Evolutionary conservation across 306 rosid species (phyloP).

Genomic region (Gillenia trifoliata): DNA sequence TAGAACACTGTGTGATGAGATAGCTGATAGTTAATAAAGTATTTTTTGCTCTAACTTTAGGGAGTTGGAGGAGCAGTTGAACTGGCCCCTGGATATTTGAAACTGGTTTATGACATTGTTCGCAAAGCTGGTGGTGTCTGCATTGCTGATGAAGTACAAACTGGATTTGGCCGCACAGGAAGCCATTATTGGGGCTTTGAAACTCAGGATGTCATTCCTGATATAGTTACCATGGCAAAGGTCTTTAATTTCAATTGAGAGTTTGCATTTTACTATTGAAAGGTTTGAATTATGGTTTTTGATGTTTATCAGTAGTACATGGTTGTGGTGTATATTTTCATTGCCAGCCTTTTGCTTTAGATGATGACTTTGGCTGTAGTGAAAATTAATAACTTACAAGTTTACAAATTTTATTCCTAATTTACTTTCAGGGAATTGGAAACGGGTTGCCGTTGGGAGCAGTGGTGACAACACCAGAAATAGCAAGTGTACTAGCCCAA

Average conservation of each 20-base stretch:
- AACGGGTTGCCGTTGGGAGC: conserved; percentile 93
- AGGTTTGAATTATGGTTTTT: conserved; percentile 1
- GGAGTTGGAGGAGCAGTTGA: conserved; percentile 96
- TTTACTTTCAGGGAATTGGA: conserved; percentile 73
- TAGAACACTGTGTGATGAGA: background rate
- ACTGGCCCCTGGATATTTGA: conserved; percentile 83
- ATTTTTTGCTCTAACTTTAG: conserved; percentile 25
- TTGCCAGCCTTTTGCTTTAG: background rate
- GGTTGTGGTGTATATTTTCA: background rate
- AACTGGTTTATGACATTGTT: conserved; percentile 71
- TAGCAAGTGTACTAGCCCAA: conserved; percentile 74
- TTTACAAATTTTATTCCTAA: conserved; percentile 9
- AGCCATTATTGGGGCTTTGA: conserved; percentile 95
- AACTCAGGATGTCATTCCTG: conserved; percentile 87
- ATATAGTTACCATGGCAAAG: conserved; percentile 98
- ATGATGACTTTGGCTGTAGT: background rate
- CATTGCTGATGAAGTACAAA: conserved; percentile 98
- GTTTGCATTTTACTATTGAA: background rate
- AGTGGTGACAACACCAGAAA: conserved; percentile 87
- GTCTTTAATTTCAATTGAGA: conserved; percentile 26
- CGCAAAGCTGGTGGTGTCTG: conserved; percentile 57
- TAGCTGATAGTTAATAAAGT: background rate
- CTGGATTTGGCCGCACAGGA: conserved; percentile 93
- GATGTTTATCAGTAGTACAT: conserved; percentile 6
- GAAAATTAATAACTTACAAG: background rate